Percentiles rank a stretch among this genome's conserved stretches.
Conservation (phyloP, 805 yeast genomes). For the Candida sakaeoensis region DNA sequence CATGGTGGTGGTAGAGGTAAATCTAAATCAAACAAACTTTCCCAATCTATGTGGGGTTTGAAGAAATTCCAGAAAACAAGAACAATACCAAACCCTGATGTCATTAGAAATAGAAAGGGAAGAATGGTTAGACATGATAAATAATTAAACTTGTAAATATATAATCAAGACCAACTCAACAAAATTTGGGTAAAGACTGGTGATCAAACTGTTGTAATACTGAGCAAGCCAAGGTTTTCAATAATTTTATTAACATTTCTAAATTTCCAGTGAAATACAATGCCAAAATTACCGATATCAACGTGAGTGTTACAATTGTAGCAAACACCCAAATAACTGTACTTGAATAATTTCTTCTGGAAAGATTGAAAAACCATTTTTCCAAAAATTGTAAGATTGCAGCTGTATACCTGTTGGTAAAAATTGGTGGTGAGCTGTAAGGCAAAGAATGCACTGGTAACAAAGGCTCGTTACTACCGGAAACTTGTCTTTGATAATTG, state of each 20-base stretch:
- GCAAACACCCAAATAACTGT: slow-evolving; percentile 5
- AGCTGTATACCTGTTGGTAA: background rate
- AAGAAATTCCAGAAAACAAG: slow-evolving; percentile 94
- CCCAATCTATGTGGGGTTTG: slow-evolving; percentile 96
- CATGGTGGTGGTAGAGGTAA: slow-evolving; percentile 99
- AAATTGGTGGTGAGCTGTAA: background rate
- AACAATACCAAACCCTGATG: slow-evolving; percentile 11
- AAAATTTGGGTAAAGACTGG: slow-evolving; percentile 8
- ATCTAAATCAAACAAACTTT: slow-evolving; percentile 89
- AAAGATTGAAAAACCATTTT: slow-evolving; percentile 7
- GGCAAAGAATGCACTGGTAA: slow-evolving; percentile 4
- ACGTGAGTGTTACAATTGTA: slow-evolving; percentile 7
- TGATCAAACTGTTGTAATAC: slow-evolving; percentile 6
- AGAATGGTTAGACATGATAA: slow-evolving; percentile 6
- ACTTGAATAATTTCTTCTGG: slow-evolving; percentile 7
- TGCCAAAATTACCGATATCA: slow-evolving; percentile 8
- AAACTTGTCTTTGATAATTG: background rate
- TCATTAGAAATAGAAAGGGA: slow-evolving; percentile 59
- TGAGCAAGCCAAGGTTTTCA: slow-evolving; percentile 11
- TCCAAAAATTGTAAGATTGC: slow-evolving; percentile 4
- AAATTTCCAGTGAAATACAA: slow-evolving; percentile 17
- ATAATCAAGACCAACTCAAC: background rate
- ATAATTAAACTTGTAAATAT: slow-evolving; percentile 9
- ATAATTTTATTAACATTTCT: slow-evolving; percentile 4
- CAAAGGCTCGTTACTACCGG: background rate